Percentiles rank a stretch among this genome's conserved stretches.
Evolutionary conservation across 2,329 filamentous ascomycete genomes (phyloP).

Genomic region (Zelopaecilomyces penicillatus): DNA sequence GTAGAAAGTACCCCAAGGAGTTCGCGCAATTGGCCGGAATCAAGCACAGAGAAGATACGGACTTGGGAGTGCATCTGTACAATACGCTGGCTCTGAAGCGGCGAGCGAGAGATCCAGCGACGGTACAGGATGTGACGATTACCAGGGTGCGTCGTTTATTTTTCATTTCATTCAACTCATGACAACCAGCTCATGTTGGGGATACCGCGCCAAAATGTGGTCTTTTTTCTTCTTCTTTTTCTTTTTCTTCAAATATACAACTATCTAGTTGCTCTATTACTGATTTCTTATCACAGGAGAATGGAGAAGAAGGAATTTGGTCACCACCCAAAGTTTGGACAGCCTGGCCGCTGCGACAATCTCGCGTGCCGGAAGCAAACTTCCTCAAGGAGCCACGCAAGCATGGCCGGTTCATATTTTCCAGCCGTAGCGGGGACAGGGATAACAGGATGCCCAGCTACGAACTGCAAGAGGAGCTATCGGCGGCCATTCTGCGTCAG

Average conservation of each 20-base stretch:
- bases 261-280: not conserved
- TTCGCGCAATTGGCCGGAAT: conserved; percentile 55
- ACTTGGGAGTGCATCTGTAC: conserved; percentile 71
- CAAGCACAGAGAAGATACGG: conserved; percentile 51
- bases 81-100: conserved; percentile 63
- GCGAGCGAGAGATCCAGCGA: conserved; percentile 17
- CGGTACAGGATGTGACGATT: conserved; percentile 19
- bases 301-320: conserved; percentile 32
- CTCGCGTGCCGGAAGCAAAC: conserved; percentile 50
- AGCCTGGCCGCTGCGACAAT: conserved; percentile 68
- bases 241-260: not conserved
- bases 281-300: conserved; percentile 14
- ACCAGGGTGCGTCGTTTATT: conserved; percentile 17
- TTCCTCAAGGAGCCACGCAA: conserved; percentile 36
- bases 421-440: conserved; percentile 18
- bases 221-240: not conserved
- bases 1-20: conserved; percentile 50
- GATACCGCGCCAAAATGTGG: not conserved
- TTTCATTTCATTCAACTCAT: not conserved
- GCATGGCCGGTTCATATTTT: conserved; percentile 42
- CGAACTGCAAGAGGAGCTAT: conserved; percentile 61
- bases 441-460: conserved; percentile 43
- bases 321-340: conserved; percentile 59
- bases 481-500: conserved; percentile 54
- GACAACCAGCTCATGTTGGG: not conserved